Percentiles rank a stretch among this genome's conserved stretches.
phyloP scores from a whole-genome alignment of 495 filamentous ascomycete species.

The Massariosphaeria phaeospora region DNA sequence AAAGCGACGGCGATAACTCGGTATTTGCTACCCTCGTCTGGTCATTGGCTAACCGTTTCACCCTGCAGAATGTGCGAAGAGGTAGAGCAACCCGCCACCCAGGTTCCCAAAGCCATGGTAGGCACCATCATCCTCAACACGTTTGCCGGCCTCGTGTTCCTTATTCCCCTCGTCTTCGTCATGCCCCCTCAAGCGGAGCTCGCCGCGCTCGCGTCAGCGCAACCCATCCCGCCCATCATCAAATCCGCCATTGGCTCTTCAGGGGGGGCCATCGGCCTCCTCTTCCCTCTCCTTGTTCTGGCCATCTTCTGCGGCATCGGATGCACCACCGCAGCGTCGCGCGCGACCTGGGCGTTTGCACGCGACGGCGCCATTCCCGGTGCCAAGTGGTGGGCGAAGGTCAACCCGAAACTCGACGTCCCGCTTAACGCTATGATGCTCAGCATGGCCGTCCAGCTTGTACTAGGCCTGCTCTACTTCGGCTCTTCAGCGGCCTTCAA shows the following conservation, averaged over 20 bases:
- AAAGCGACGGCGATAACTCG: neutral
- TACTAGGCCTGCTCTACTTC: constrained; percentile 61
- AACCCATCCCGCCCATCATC: constrained; percentile 55
- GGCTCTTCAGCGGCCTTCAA: constrained; percentile 61
- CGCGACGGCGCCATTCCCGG: constrained; percentile 66
- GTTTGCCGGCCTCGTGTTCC: constrained; percentile 55
- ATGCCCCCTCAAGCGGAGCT: constrained; percentile 51
- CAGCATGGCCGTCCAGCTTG: constrained; percentile 49
- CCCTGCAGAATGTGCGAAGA: constrained; percentile 40
- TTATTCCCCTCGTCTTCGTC: constrained; percentile 59
- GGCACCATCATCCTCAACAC: constrained; percentile 55
- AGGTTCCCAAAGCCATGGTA: constrained; percentile 58
- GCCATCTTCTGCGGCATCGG: constrained; percentile 57
- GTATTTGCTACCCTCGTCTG: neutral
- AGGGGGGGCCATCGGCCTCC: constrained; percentile 63
- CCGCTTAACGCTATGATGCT: constrained; percentile 56
- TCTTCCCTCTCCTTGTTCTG: constrained; percentile 67
- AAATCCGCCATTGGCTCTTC: constrained; percentile 52
- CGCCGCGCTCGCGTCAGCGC: constrained; percentile 48
- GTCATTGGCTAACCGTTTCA: constrained; percentile 9
- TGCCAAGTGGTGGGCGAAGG: constrained; percentile 56
- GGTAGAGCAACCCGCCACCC: constrained; percentile 51
- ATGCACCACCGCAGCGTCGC: constrained; percentile 53
- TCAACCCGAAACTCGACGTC: constrained; percentile 52
- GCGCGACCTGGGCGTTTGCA: constrained; percentile 58